Conservation (phyloP, 1,139 yeast species). For the Geotrichum bryndzae region DNA sequence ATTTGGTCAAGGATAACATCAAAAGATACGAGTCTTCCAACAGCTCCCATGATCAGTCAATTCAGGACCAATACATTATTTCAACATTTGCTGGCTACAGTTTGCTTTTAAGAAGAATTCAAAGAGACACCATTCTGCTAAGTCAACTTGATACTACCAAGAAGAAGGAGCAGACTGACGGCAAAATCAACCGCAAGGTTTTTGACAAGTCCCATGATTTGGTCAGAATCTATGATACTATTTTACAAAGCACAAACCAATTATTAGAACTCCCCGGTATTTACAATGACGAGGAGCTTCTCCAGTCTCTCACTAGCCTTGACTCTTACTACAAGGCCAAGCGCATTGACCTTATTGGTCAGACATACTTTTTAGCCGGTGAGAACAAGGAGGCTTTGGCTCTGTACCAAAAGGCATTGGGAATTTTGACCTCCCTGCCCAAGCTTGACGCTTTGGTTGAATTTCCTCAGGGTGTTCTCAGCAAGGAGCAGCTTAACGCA, state of each 20-base stretch:
- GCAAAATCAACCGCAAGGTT: constrained; percentile 28
- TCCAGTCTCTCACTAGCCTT: constrained; percentile 48
- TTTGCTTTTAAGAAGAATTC: constrained; percentile 56
- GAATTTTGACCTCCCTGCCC: constrained; percentile 22
- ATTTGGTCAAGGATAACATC: constrained; percentile 47
- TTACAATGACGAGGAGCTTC: constrained; percentile 69
- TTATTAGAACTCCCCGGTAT: constrained; percentile 85
- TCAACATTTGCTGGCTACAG: constrained; percentile 70
- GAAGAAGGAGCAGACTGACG: constrained; percentile 23
- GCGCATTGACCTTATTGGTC: constrained; percentile 45
- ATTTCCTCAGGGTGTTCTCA: constrained; percentile 34
- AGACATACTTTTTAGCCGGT: constrained; percentile 44
- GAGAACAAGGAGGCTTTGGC: constrained; percentile 53
- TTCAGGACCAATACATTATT: constrained; percentile 69
- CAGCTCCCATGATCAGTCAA: constrained; percentile 41
- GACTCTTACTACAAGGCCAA: constrained; percentile 43
- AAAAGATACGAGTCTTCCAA: constrained; percentile 42
- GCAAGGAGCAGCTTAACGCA: background rate
- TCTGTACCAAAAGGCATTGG: constrained; percentile 40
- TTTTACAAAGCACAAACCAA: constrained; percentile 47
- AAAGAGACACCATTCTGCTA: constrained; percentile 59
- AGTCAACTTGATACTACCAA: constrained; percentile 30
- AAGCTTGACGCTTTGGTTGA: constrained; percentile 21
- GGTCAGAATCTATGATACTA: constrained; percentile 46
- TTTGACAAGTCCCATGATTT: constrained; percentile 42